phyloP scores from a whole-genome alignment of 305 asterid species.

The Solanum hybrid region DNA sequence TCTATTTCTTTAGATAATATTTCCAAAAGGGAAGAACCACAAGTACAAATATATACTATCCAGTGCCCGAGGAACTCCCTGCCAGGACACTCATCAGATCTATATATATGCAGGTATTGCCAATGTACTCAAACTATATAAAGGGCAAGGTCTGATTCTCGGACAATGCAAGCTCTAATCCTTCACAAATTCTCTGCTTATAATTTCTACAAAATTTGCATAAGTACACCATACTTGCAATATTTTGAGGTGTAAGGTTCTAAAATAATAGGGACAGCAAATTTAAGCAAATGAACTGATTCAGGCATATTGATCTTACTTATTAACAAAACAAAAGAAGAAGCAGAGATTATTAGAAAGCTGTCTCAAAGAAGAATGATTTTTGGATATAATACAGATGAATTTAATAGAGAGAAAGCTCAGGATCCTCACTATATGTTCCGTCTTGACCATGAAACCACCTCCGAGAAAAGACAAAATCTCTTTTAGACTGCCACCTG shows the following conservation, averaged over 20 bases:
- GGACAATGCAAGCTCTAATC: neutral
- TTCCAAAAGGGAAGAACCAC: neutral
- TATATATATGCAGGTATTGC: neutral
- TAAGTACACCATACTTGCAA: neutral
- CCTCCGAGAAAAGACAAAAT: slow-evolving; percentile 85
- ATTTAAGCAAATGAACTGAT: neutral
- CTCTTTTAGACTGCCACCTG: slow-evolving; percentile 95
- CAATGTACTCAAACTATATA: neutral
- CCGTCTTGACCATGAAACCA: slow-evolving; percentile 99
- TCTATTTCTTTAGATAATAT: neutral
- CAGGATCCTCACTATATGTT: slow-evolving; percentile 66
- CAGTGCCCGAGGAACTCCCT: neutral
- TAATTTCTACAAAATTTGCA: neutral
- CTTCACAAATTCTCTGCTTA: neutral
- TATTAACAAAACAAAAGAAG: neutral
- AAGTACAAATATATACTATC: neutral
- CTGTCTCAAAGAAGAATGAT: neutral
- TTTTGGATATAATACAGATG: neutral
- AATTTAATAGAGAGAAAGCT: slow-evolving; percentile 1
- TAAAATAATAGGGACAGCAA: neutral
- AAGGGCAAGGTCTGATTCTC: neutral
- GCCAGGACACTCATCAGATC: neutral
- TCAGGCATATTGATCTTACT: neutral
- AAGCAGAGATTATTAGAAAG: neutral
- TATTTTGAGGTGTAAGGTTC: neutral